These are phyloP conservation scores for Chlorella sp. DNA, from an alignment of 139 green algal species.

Conservation along the genomic window DNA sequence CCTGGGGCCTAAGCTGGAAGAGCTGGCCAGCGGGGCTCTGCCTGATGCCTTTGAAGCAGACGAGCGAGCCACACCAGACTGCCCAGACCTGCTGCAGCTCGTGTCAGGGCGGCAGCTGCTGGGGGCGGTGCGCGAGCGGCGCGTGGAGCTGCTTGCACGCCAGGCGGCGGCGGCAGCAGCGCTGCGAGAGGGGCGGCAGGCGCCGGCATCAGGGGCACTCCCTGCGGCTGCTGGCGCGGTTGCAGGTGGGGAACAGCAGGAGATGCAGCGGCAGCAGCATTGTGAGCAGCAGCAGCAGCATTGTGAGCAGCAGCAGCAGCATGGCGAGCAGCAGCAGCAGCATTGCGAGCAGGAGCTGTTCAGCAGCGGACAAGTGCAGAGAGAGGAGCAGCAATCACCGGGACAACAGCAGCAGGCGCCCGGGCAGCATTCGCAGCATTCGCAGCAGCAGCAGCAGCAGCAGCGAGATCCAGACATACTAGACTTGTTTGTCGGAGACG, in stretches of 20 bases:
- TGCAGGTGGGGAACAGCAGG: neutral
- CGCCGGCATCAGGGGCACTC: neutral
- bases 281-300: neutral
- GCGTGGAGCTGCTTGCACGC: slow-evolving; percentile 6
- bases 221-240: neutral
- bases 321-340: neutral
- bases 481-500: slow-evolving; percentile 27
- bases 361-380: neutral
- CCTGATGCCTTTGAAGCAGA: slow-evolving; percentile 55
- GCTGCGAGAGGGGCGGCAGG: neutral
- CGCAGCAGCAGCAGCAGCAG: neutral
- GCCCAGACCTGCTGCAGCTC: slow-evolving; percentile 51
- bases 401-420: too few relatives aligned
- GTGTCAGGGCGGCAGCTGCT: slow-evolving; percentile 49
- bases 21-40: slow-evolving; percentile 32
- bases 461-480: slow-evolving; percentile 31
- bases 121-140: slow-evolving; percentile 44
- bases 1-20: slow-evolving; percentile 46
- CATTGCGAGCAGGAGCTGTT: neutral
- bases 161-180: neutral
- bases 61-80: slow-evolving; percentile 35
- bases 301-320: neutral
- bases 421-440: neutral
- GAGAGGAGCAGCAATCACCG: neutral
- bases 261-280: neutral